These are phyloP conservation scores for Plicaturopsis crispa DNA, from an alignment of 768 basidiomycete species.

Conservation along the genomic window DNA sequence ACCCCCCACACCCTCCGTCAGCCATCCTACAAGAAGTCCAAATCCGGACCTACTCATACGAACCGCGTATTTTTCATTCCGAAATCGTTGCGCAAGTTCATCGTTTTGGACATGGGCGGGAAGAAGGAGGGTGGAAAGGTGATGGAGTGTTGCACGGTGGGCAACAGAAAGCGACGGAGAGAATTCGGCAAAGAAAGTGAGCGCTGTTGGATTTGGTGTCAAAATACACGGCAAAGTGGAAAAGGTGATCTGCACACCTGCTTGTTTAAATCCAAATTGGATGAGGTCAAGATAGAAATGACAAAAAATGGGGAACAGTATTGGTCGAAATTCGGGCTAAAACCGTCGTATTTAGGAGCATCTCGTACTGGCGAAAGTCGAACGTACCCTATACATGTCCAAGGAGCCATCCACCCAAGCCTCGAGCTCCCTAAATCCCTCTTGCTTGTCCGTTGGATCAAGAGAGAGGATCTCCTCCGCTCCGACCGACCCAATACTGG, in stretches of 20 bases:
- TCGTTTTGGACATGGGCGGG: constrained; percentile 82
- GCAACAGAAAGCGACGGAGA: constrained; percentile 55
- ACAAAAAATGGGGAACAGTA: constrained; percentile 93
- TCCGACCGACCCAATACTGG: constrained; percentile 71
- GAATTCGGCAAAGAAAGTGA: constrained; percentile 68
- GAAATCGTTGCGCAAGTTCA: constrained; percentile 75
- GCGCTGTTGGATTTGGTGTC: constrained; percentile 37
- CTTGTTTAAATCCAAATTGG: constrained; percentile 82
- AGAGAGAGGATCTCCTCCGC: constrained; percentile 76
- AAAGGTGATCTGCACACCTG: constrained; percentile 46
- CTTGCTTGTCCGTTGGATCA: constrained; percentile 81
- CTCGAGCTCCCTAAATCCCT: constrained; percentile 80
- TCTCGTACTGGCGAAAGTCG: background rate
- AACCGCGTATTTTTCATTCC: constrained; percentile 85
- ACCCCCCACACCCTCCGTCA: constrained; percentile 87
- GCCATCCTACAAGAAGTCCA: constrained; percentile 88
- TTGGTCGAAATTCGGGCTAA: constrained; percentile 89
- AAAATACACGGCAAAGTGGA: constrained; percentile 5
- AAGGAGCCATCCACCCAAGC: constrained; percentile 86
- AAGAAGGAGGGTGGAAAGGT: constrained; percentile 72
- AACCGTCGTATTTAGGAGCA: constrained; percentile 4
- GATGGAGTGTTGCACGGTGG: constrained; percentile 66
- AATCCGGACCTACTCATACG: constrained; percentile 90
- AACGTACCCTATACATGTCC: constrained; percentile 81
- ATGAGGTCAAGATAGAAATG: constrained; percentile 96